phyloP scores from a whole-genome alignment of 805 yeast species.

The Yarrowia deformans region DNA sequence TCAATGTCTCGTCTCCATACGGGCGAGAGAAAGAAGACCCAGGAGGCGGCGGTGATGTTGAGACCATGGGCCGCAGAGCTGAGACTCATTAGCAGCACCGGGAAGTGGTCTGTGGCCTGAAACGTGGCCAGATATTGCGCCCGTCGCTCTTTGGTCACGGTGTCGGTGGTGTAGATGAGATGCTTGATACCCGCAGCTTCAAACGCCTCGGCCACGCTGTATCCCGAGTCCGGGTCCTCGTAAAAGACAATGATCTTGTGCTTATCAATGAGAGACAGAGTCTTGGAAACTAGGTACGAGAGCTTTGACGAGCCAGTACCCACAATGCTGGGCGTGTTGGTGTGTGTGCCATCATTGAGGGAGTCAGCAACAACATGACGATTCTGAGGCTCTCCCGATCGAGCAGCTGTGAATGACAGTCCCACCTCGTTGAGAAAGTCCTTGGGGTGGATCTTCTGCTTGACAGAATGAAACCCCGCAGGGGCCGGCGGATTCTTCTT shows the following conservation, averaged over 20 bases:
- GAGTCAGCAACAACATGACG: too few relatives aligned
- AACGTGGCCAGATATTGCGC: constrained; percentile 56
- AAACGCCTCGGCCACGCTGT: constrained; percentile 67
- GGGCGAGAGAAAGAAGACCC: constrained; percentile 90
- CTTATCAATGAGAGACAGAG: constrained; percentile 58
- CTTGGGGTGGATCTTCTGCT: background rate
- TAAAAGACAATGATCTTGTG: constrained; percentile 69
- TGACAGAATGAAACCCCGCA: background rate
- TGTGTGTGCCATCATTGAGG: too few relatives aligned
- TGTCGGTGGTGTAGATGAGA: constrained; percentile 65
- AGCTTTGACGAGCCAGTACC: constrained; percentile 73
- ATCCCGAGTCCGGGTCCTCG: constrained; percentile 76
- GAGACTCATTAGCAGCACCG: constrained; percentile 70
- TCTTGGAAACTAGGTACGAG: constrained; percentile 63
- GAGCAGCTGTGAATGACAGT: background rate
- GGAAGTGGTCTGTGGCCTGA: constrained; percentile 45
- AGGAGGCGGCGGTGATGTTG: constrained; percentile 81
- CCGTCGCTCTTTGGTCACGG: constrained; percentile 59
- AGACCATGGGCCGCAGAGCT: constrained; percentile 96
- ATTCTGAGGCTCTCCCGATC: background rate
- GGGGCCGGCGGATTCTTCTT: background rate
- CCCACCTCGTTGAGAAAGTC: background rate
- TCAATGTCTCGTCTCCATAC: constrained; percentile 97
- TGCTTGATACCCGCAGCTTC: constrained; percentile 68
- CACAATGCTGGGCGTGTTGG: constrained; percentile 4